Percentiles rank a stretch among this genome's conserved stretches.
phyloP scores from a whole-genome alignment of 2,329 filamentous ascomycete genomes.

The Calonectria hongkongensis region DNA sequence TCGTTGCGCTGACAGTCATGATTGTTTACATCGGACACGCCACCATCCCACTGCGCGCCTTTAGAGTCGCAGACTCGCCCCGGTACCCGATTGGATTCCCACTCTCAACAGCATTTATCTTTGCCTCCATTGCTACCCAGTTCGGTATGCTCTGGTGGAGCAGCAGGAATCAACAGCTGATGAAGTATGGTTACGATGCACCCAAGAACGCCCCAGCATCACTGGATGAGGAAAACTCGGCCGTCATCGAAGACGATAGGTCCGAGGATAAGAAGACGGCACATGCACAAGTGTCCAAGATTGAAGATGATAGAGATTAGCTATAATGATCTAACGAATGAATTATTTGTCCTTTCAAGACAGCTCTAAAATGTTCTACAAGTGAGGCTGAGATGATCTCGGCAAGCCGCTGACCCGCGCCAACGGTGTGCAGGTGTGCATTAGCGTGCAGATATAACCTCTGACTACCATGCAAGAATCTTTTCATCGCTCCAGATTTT shows the following conservation, averaged over 20 bases:
- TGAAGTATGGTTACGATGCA: constrained; percentile 49
- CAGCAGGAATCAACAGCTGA: constrained; percentile 43
- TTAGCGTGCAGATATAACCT: not conserved
- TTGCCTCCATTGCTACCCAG: constrained; percentile 57
- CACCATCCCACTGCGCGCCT: constrained; percentile 61
- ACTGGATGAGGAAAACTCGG: constrained; percentile 47
- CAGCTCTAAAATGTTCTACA: not conserved
- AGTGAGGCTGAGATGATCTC: too few relatives aligned
- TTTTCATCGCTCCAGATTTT: constrained; percentile 36
- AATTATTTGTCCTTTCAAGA: not conserved
- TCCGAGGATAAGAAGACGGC: constrained; percentile 25
- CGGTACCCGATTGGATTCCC: constrained; percentile 62
- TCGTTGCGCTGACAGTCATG: constrained; percentile 62
- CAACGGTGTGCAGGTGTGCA: not conserved
- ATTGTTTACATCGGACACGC: constrained; percentile 63
- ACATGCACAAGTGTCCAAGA: constrained; percentile 8
- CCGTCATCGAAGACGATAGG: constrained; percentile 24
- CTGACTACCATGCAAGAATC: constrained; percentile 36
- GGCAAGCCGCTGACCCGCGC: not conserved
- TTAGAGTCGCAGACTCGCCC: constrained; percentile 59
- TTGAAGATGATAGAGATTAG: not conserved
- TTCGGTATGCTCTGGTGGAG: constrained; percentile 58
- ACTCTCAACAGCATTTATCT: constrained; percentile 58
- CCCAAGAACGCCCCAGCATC: constrained; percentile 39
- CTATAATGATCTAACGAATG: not conserved